These are phyloP conservation scores for Filobasidium uniguttulatum DNA, from an alignment of 1,284 basidiomycete genomes.

Conservation along the genomic window DNA sequence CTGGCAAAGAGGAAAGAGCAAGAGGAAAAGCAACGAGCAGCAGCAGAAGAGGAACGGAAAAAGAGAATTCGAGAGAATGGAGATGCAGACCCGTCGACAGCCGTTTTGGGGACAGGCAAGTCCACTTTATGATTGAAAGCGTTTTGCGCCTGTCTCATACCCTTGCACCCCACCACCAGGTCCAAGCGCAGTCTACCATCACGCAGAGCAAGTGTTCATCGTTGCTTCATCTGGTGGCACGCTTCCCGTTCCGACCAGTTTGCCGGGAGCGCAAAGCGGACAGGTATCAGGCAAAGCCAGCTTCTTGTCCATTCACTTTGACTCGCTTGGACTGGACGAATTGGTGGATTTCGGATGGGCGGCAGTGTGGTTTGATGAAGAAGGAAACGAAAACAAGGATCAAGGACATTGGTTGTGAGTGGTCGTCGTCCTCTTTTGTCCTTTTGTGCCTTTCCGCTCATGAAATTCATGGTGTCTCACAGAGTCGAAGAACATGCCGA, in stretches of 20 bases:
- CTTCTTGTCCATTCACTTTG: slow-evolving; percentile 26
- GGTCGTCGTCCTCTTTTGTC: too few relatives aligned
- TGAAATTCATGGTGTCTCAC: not conserved
- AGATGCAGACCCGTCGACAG: too few relatives aligned
- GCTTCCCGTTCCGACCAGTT: slow-evolving; percentile 1
- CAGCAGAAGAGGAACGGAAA: too few relatives aligned
- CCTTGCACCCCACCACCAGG: too few relatives aligned
- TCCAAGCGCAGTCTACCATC: slow-evolving; percentile 12
- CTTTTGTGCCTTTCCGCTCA: too few relatives aligned
- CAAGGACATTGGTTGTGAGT: slow-evolving; percentile 30
- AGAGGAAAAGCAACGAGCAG: too few relatives aligned
- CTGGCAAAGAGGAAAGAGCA: too few relatives aligned
- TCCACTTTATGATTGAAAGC: too few relatives aligned
- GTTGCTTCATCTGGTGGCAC: slow-evolving; percentile 22
- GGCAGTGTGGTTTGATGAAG: slow-evolving; percentile 21
- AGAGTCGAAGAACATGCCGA: slow-evolving; percentile 26
- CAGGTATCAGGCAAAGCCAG: slow-evolving; percentile 19
- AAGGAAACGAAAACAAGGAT: slow-evolving; percentile 19
- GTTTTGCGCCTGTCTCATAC: too few relatives aligned
- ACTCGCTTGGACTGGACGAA: slow-evolving; percentile 22
- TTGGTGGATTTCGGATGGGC: slow-evolving; percentile 28
- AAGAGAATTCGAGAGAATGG: too few relatives aligned
- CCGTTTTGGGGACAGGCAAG: too few relatives aligned
- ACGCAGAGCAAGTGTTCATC: slow-evolving; percentile 25
- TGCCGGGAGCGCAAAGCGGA: not conserved